Conservation (phyloP, 805 yeast species). For the Saturnispora serradocipensis region DNA sequence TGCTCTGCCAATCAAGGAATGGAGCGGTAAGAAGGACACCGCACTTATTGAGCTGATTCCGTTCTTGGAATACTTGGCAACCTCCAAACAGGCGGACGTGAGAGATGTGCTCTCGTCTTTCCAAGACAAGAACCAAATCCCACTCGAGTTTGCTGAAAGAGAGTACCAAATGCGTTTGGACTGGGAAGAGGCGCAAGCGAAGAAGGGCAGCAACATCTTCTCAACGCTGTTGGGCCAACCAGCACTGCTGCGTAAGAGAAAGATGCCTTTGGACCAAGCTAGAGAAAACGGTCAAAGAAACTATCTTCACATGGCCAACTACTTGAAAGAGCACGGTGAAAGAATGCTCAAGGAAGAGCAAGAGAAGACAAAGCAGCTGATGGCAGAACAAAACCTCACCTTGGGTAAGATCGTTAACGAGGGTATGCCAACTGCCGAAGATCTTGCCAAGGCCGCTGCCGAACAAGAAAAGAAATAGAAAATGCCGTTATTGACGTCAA, state of each 20-base stretch:
- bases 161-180: constrained; percentile 66
- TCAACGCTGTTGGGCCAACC: constrained; percentile 52
- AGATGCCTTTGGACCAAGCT: constrained; percentile 79
- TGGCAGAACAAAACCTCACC: constrained; percentile 76
- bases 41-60: constrained; percentile 75
- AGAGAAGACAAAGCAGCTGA: constrained; percentile 65
- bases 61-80: constrained; percentile 87
- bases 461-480: constrained; percentile 8
- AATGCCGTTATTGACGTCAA: background rate
- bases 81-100: constrained; percentile 75
- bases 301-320: constrained; percentile 68
- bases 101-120: constrained; percentile 79
- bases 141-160: constrained; percentile 73
- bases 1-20: constrained; percentile 73
- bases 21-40: constrained; percentile 86
- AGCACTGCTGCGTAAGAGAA: constrained; percentile 34
- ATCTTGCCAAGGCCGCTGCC: constrained; percentile 33
- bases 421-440: constrained; percentile 72
- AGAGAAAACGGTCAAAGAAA: constrained; percentile 90
- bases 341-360: constrained; percentile 81
- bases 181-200: constrained; percentile 46
- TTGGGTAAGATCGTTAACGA: constrained; percentile 79
- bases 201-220: constrained; percentile 17
- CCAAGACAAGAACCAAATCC: constrained; percentile 53
- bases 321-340: constrained; percentile 46